Base-by-base conservation (phyloP, 2,329 filamentous ascomycete species). In the Allantophomopsis cytisporea region DNA sequence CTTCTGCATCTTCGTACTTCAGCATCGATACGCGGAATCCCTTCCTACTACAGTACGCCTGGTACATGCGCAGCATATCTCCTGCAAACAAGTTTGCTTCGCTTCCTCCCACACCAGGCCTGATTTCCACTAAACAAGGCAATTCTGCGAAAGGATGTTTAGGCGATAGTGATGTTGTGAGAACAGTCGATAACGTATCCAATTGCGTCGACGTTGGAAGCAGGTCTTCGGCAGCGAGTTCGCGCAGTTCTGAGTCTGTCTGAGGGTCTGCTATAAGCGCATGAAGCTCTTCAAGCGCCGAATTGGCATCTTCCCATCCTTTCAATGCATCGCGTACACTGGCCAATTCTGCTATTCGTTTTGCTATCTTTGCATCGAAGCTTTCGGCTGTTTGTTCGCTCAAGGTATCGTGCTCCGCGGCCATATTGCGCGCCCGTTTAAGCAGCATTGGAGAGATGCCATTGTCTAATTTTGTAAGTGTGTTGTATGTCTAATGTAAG, bases 1-100 rank as follows among this genome's bases (percentile, higher is more conserved):
- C 76, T 45, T 89, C 84, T 15, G 76, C 69, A 16, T 75, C 71
- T 45, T 94, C 86, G 59, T 86, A 85, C 58, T 94, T 93, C 41
- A 95, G 62, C 1, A 91, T 62, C 1, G 71, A 75, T 7, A 71
- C 65, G 1, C 75, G 76, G 43, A 86, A 71, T 3, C 80, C 79
- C 35, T 71, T 70, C 5, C 78, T 73, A 37, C 72, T 63, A 60
- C 88, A 94, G 52, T 87, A 87, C 1, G 66, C 65, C 47, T 76
- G 73, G 62, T 98, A 98, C 91, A 98, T 96, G 48, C 80, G 76
- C 50, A 94, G 75, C 6, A 98, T 61, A 39, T 91, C 78, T 40
- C 83, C 83, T 11, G 88, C 86, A 50, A 98, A 98, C 45, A 94
- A 77, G 0, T 85, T 79, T 2, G 89, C 88, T 61, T 98, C 91